These are phyloP conservation scores for Saccharomycopsis babjevae DNA, from an alignment of 805 yeast genomes.

Conservation along the genomic window DNA sequence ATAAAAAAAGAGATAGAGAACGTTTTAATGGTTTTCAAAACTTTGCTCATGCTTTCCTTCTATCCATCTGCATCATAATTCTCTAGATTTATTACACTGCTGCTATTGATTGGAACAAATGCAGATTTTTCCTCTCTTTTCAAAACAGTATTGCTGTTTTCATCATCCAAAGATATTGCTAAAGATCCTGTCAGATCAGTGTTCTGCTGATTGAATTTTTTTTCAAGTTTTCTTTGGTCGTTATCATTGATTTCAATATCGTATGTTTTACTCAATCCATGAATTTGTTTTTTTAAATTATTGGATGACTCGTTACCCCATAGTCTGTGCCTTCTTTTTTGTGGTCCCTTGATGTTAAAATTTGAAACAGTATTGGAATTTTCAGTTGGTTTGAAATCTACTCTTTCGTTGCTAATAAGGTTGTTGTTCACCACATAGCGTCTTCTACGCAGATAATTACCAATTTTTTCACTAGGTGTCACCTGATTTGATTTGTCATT, in stretches of 20 bases:
- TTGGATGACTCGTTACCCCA: not conserved
- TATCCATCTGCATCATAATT: not conserved
- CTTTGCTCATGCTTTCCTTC: too few relatives aligned
- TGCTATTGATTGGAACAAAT: not conserved
- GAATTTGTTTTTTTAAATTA: not conserved
- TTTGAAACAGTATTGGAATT: not conserved
- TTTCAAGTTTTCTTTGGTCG: not conserved
- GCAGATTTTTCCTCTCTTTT: slow-evolving; percentile 1
- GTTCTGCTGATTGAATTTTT: not conserved
- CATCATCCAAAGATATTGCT: not conserved
- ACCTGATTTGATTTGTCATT: not conserved
- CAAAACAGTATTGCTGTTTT: not conserved
- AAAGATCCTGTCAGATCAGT: not conserved
- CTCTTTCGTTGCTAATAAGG: not conserved
- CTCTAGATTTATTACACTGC: not conserved
- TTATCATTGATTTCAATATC: not conserved
- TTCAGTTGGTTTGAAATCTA: not conserved
- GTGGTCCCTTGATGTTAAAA: not conserved
- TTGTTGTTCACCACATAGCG: not conserved
- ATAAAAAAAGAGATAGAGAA: not conserved
- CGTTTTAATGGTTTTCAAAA: too few relatives aligned
- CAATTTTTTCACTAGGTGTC: not conserved
- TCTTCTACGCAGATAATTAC: not conserved
- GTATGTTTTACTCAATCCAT: not conserved
- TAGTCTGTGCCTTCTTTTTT: not conserved